Evolutionary conservation across 2,329 filamentous ascomycete genomes (phyloP), one percentile per base, ranked within the genome.

Genomic region (Acarospora socialis): DNA sequence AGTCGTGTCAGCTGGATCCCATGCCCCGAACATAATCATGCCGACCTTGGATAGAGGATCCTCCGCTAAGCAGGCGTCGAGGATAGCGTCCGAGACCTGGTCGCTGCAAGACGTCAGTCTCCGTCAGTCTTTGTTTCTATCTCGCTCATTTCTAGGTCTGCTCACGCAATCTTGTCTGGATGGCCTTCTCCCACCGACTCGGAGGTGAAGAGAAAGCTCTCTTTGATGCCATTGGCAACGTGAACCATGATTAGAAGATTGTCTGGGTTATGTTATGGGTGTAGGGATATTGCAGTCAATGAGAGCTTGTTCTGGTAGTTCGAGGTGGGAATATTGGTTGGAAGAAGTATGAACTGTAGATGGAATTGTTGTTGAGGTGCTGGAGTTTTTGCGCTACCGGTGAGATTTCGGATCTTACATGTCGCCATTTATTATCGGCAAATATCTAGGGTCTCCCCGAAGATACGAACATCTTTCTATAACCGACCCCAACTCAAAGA

Each of bases 31-130:
- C 28, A 35, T 23, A 37, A 28, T 24, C 32, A 26, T 14, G 34
- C 30, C 36, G 31, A 61, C 80, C 73, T 95, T 98, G 70, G 90
- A 95, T 56, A 94, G 75, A 46, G 87, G 87, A 60, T 98, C 90
- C 63, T 90, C 80, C 43, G 70, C 69, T 55, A 98, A 70, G 68
- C 90, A 95, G 66, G 90, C 90, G 71, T 98, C 90, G 68, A 98
- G 86, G 54, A 98, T 74, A 51, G 90, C 87, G 68, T 98, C 90
- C 43, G 87, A 95, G 55, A 95, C 82, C 70, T 98, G 90, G 60
- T 98, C 90, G 61, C 68, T 73, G 40, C 39, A 33, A 15, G 32
- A 23, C 37, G 36, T 33, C 21, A 28, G 25, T 18, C 29, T 35
- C 24, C 5, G 13, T 27, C 23, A 16, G 15, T 9, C n/a, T 25